Evolutionary conservation across 768 basidiomycete genomes (phyloP), one percentile per base, ranked within the genome.

Genomic region (Hygrophoropsis aurantiaca): DNA sequence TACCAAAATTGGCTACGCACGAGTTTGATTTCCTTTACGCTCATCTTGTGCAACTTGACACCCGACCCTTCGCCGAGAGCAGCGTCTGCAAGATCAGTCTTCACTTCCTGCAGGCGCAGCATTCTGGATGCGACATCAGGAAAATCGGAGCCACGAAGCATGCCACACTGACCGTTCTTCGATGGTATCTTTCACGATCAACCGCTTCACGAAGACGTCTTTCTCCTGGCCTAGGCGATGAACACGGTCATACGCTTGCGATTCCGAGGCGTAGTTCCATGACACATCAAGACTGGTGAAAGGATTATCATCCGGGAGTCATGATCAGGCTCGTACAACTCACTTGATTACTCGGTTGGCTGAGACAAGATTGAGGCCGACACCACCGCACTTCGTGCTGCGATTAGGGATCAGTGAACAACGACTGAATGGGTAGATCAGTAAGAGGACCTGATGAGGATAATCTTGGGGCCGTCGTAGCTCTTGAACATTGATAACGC

Each of bases 161-260:
- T 15, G 2, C 3, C 16, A 8, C n/a, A 59, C 76, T 18, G 51
- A 81, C 81, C 88, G 78, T 57, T 91, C 85, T 64, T 92, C 90
- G 43, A 87, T 82, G 2, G 85, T 85, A 54, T 86, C 65, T 51
- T 75, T 71, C 7, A 87, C 78, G 10, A 87, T 78, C 2, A 86
- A 68, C 18, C 85, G 80, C 59, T 85, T 84, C 50, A 87, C 77
- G 52, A 72, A 77, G 2, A 88, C 86, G 23, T 77, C 65, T 58
- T 86, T 86, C 50, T 82, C 77, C 58, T 88, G 85, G 0, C 86
- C 84, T 37, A 85, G 77, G 19, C 85, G 79, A 64, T 87, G 83
- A 11, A 80, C 80, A 32, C 84, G 79, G 51, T 62, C 65, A 33
- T 72, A 74, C 5, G 85, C 85, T 53, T 88, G 86, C 0, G 80